phyloP scores from a whole-genome alignment of 2,329 filamentous ascomycete genomes.

The Dactylellina leptospora region DNA sequence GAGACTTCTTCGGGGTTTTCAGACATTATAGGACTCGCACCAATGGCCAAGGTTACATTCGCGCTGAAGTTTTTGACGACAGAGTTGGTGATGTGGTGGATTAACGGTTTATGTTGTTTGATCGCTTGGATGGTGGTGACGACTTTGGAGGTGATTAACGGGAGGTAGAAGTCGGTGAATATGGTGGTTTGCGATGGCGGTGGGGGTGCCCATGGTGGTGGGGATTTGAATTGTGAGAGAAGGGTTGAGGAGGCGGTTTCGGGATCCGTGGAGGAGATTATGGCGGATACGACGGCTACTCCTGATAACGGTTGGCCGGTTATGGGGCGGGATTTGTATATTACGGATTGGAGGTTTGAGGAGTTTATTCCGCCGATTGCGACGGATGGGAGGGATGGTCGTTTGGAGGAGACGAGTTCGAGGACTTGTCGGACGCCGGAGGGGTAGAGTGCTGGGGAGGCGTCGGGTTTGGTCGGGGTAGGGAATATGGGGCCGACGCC shows the following conservation, averaged over 20 bases:
- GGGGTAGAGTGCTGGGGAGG: slow-evolving; percentile 64
- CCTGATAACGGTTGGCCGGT: slow-evolving; percentile 74
- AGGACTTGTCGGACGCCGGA: slow-evolving; percentile 75
- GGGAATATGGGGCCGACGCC: slow-evolving; percentile 90
- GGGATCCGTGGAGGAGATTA: slow-evolving; percentile 77
- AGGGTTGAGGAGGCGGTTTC: slow-evolving; percentile 71
- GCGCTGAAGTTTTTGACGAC: slow-evolving; percentile 96
- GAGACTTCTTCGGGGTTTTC: slow-evolving; percentile 82
- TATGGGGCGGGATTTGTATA: slow-evolving; percentile 69
- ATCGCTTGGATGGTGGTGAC: slow-evolving; percentile 68
- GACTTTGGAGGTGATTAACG: slow-evolving; percentile 37
- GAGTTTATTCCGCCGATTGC: slow-evolving; percentile 89
- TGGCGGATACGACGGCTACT: slow-evolving; percentile 87
- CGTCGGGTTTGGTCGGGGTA: slow-evolving; percentile 73
- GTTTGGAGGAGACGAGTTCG: slow-evolving; percentile 65
- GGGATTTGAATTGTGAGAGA: slow-evolving; percentile 65
- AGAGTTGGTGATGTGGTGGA: slow-evolving; percentile 97
- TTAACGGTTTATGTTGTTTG: slow-evolving; percentile 73
- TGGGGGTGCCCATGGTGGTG: slow-evolving; percentile 54
- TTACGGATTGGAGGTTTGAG: slow-evolving; percentile 75
- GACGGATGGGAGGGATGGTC: slow-evolving; percentile 69
- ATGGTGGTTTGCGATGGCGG: slow-evolving; percentile 38
- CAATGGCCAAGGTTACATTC: slow-evolving; percentile 84
- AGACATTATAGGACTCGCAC: slow-evolving; percentile 93
- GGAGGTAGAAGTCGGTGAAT: slow-evolving; percentile 50